Base-by-base conservation (phyloP, 1,139 yeast genomes). In the Diutina catenulata region DNA sequence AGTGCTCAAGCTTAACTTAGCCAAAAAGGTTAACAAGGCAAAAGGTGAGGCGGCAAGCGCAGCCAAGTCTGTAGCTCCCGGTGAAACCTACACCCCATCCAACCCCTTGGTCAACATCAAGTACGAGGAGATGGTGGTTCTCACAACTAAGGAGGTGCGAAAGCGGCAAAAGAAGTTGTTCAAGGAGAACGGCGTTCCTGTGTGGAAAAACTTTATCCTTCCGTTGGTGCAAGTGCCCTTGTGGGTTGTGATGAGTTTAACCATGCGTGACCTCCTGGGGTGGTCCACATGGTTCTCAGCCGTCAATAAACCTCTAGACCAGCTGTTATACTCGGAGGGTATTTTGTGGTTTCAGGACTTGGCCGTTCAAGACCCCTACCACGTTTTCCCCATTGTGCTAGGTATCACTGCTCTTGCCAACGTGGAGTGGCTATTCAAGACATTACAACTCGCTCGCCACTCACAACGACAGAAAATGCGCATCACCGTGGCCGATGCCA, bases 151-250 rank as follows among this genome's bases (percentile, higher is more conserved):
- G 53, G 96, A 88, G 52, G 72, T 79, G 28, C 64, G 91, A 41
- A 76, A 74, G 43, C 65, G 94, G 42, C 93, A 88, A 47, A 76
- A 79, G 46, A 59, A 57, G 38, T 60, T 88, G 14, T 88, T 81
- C 56, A 72, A 70, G 45, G 68, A 71, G 40, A 68, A 80, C 50
- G 62, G 66, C 13, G 84, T 88, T 39, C 93, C 83, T 50, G 55
- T 79, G 41, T 88, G 94, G 88, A 87, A 86, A 53, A 79, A 82
- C 49, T 60, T 77, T 41, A 53, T 78, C 1, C 51, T 83, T 36
- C 97, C 97, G 0, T 62, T 76, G 1, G 74, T 82, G 18, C 97
- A 88, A 53, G 67, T 88, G 22, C 97, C 97, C 0, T 56, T 87
- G n/a, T 88, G 95, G 94, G 67, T 86, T 3, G 65, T 79, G 2